Evolutionary conservation across 2,329 filamentous ascomycete genomes (phyloP), one percentile per base, ranked within the genome.

Genomic region (Aspergillus transmontanensis): DNA sequence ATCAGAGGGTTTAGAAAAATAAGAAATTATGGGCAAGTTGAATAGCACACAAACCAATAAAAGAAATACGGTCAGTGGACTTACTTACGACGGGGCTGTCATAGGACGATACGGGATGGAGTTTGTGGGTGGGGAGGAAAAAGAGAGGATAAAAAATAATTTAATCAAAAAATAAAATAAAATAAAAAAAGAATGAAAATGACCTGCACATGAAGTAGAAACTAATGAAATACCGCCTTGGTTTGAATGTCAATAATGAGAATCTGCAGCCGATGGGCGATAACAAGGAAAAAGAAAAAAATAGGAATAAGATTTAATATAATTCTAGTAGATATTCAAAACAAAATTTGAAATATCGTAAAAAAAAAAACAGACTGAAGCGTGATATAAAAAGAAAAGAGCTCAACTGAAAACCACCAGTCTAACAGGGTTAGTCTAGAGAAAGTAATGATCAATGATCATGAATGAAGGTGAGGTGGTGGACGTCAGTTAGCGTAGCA

Each of bases 401-500:
- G 19, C 19, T 41, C 39, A n/a, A 41, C 39, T 41, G 7, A 19
- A 9, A 41, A 41, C 16, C 39, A 41, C 39, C 50, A n/a, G 14
- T 32, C 26, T 32, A 53, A 30, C 28, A 21, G 50, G 16, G 28
- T 53, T 30, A 53, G 11, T 21, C 10, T 21, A 53, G 30, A 16
- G 34, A 14, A 36, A 36, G 45, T 26, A 26, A 50, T 30, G 23
- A 48, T 48, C 21, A 26, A 28, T 48, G 45, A 48, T 23, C 23
- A 50, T 19, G n/a, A 50, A 50, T 36, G 30, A 12, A 54, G 32
- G 30, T 53, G 50, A 53, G 23, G 21, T 50, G n/a, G 51, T 54
- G 51, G 30, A 54, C 28, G 51, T 54, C 51, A 54, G 51, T 54
- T 54, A 54, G 51, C 32, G 56, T 30, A 58, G 54, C 48, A 63